A percentile compares a stretch with the other conserved stretches of the same genome.
Conservation (phyloP, 1,139 yeast species). For the Oligophagozyma castellii region DNA sequence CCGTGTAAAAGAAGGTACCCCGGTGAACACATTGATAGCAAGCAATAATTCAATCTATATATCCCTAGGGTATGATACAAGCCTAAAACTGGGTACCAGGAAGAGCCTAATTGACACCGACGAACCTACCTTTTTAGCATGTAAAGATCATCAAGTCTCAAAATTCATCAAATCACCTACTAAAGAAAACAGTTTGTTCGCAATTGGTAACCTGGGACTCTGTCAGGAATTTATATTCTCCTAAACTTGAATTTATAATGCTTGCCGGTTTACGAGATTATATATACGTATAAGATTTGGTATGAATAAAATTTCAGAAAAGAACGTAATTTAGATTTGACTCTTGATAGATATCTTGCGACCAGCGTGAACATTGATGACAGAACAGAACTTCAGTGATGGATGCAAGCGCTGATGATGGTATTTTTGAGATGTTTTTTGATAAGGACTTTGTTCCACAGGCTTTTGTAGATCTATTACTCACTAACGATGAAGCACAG, state of each 20-base stretch:
- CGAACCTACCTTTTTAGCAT: slow-evolving; percentile 12
- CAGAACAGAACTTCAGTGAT: no score
- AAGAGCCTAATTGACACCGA: slow-evolving; percentile 1
- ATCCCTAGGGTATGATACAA: slow-evolving; percentile 16
- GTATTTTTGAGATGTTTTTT: slow-evolving; percentile 33
- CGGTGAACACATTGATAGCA: slow-evolving; percentile 7
- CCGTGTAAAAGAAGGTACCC: slow-evolving; percentile 8
- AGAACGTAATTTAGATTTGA: no score
- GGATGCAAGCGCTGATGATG: slow-evolving; percentile 19
- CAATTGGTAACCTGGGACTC: slow-evolving; percentile 15
- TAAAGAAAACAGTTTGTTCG: slow-evolving; percentile 5
- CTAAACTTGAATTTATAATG: no score
- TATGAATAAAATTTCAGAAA: no score
- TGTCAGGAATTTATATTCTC: slow-evolving; percentile 5
- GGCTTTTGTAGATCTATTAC: slow-evolving; percentile 34
- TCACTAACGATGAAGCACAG: slow-evolving; percentile 22
- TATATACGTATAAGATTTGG: no score
- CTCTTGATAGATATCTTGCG: no score
- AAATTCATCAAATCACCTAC: slow-evolving; percentile 6
- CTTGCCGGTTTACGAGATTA: no score
- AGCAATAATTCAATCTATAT: slow-evolving; percentile 6
- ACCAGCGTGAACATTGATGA: no score
- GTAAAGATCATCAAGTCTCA: slow-evolving; percentile 11
- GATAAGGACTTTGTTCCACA: slow-evolving; percentile 37
- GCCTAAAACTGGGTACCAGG: slow-evolving; percentile 6